Percentiles rank a stretch among this genome's conserved stretches.
Evolutionary conservation across 2,329 filamentous ascomycete species (phyloP).

Genomic region (Fusarium camptoceras): DNA sequence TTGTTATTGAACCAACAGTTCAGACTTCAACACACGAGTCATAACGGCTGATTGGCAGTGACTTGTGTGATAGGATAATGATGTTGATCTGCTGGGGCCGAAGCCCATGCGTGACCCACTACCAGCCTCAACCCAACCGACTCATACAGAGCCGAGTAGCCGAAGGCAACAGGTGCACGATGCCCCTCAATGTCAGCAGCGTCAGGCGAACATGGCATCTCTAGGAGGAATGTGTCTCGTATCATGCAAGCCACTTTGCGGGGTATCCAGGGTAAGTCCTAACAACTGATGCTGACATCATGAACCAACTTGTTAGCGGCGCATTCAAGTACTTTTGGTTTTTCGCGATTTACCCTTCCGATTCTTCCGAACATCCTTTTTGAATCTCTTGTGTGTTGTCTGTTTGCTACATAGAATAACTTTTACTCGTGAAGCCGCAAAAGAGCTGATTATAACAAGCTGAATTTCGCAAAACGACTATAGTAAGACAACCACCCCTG

Average conservation of each 20-base stretch:
- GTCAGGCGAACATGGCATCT: no score
- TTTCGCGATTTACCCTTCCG: not conserved
- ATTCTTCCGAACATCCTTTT: not conserved
- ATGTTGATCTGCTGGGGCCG: no score
- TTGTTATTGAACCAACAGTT: no score
- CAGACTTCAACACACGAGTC: no score
- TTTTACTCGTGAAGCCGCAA: accelerated
- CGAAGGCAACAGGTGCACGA: no score
- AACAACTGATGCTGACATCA: not conserved
- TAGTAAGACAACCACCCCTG: not conserved
- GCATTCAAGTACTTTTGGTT: not conserved
- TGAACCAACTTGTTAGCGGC: not conserved
- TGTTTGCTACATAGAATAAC: no score
- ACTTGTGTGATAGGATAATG: no score
- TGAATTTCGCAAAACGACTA: not conserved
- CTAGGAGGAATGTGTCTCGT: not conserved
- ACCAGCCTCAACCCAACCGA: no score
- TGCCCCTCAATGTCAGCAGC: not conserved
- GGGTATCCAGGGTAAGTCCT: not conserved
- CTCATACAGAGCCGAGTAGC: no score
- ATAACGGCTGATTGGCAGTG: no score
- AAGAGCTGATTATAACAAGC: not conserved
- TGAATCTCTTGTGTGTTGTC: no score
- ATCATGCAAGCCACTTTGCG: not conserved
- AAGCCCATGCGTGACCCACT: no score